Base-by-base conservation (phyloP, 2,329 filamentous ascomycete species). In the Elsinoe fawcettii region DNA sequence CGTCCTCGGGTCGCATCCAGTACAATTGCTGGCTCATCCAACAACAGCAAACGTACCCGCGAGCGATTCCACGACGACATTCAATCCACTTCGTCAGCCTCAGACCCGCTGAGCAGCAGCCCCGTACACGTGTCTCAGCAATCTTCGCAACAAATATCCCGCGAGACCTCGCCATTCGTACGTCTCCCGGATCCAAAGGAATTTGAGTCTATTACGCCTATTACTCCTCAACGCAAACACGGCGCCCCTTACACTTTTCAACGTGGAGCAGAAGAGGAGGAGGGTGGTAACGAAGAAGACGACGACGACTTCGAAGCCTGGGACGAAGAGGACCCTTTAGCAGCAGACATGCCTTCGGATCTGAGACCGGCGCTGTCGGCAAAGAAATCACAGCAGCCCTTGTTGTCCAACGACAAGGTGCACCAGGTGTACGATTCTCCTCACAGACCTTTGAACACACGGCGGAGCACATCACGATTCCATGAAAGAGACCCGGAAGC, bases 401-500 rank as follows among this genome's bases (percentile, higher is more conserved):
- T 85, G 61, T 72, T 86, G 30, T 77, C 71, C 20, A 60, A 69
- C 34, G 71, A 73, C 62, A 71, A 70, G 59, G 64, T 67, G 62
- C 49, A 53, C 30, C 66, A 64, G 59, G 69, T 64, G 63, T 74
- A 72, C 64, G 72, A 71, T 60, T 70, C 67, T n/a, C 63, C 66
- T 27, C 23, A 46, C 14, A 67, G 70, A 46, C 71, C 75, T 14
- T 72, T 80, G 60, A 74, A 66, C n/a, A 59, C 76, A 43, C 77
- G 82, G 57, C 77, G 81, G 58, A 86, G 84, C 41, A 86, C 86
- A 11, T 84, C 63, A 6, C 57, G 66, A 8, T 69, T 95, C 73
- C 84, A 87, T 66, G 90, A 89, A 67, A 80, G 83, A 65, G 91
- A 87, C 67, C 88, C 89, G n/a, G 80, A 83, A 59, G 75, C 77